phyloP scores from a whole-genome alignment of 2,329 filamentous ascomycete species.

The Bipolaris oryzae region DNA sequence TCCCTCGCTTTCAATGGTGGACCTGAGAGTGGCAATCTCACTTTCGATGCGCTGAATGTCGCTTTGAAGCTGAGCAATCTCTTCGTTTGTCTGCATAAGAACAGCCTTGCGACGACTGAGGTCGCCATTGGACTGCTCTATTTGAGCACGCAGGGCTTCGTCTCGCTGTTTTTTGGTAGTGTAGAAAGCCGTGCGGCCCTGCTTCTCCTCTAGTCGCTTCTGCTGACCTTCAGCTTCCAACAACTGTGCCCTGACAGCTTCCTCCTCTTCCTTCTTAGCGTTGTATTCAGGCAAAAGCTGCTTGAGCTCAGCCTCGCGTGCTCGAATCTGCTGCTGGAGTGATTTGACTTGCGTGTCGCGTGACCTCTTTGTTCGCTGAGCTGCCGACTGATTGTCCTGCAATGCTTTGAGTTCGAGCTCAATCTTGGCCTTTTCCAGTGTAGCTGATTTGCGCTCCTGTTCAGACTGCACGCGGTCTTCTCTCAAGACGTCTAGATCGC shows the following conservation, averaged over 20 bases:
- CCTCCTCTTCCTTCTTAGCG: constrained; percentile 74
- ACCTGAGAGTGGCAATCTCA: constrained; percentile 72
- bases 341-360: constrained; percentile 74
- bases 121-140: constrained; percentile 77
- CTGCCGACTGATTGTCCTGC: constrained; percentile 78
- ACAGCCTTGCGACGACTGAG: constrained; percentile 83
- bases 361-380: constrained; percentile 72
- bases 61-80: constrained; percentile 72
- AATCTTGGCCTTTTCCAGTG: constrained; percentile 79
- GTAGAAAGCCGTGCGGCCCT: constrained; percentile 86
- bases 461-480: constrained; percentile 88
- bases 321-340: constrained; percentile 74
- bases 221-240: constrained; percentile 76
- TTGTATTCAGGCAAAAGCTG: constrained; percentile 79
- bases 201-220: constrained; percentile 86
- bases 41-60: constrained; percentile 75
- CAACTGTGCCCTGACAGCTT: constrained; percentile 71
- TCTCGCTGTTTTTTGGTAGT: constrained; percentile 88
- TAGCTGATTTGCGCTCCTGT: constrained; percentile 82
- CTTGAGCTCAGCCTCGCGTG: constrained; percentile 77
- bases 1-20: constrained; percentile 78
- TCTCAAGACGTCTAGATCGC: constrained; percentile 81
- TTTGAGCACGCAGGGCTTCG: constrained; percentile 77
- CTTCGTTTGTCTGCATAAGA: constrained; percentile 81
- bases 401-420: constrained; percentile 85